Base-by-base conservation (phyloP, 2,329 filamentous ascomycete genomes). In the Cercospora zeae-maydis region DNA sequence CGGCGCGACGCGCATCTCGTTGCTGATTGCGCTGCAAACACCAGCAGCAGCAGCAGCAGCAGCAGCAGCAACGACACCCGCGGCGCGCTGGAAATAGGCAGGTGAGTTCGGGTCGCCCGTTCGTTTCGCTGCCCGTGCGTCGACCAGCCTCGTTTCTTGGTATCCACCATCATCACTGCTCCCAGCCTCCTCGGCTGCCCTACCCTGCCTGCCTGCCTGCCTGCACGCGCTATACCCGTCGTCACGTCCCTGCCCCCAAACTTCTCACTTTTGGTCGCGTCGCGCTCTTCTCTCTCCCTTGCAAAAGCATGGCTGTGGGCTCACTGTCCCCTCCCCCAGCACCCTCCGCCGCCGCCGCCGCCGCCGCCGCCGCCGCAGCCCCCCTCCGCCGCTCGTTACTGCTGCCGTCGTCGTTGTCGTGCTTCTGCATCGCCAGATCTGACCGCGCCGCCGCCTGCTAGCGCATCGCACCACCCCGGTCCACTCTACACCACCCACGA, bases 271-370 rank as follows among this genome's bases (percentile, higher is more conserved):
- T 27, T 27, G 30, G 19, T 56, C 53, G 53, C 53, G 53, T 56
- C 52, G 52, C 56, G 37, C 39, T 39, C 42, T 31, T 37, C 21
- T 52, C 45, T 42, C 19, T 42, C 42, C 21, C 24, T 47, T n/a
- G 27, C 30, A 14, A 21, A 24, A 51, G 30, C n/a, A 59, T 59
- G 56, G 56, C 42, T 33, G 37, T 59, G 57, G n/a, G 42, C 58
- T 55, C 61, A 63, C 61, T 31, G 54, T 58, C 60, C 24, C 47
- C 58, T 34, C 60, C 54, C 30, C 61, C 39, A 45, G 39, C 39
- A 19, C 39, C 39, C 9, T 5, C 37, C n/a, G 10, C n/a, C 37
- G 37, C 16, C 37, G 9, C 37, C 16, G 37, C n/a, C n/a, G n/a
- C n/a, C n/a, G n/a, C n/a, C n/a, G n/a, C n/a, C n/a, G n/a, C n/a